Evolutionary conservation across 192 early-diverging fungal species (phyloP).

Genomic region (Jimgerdemannia lactiflua): DNA sequence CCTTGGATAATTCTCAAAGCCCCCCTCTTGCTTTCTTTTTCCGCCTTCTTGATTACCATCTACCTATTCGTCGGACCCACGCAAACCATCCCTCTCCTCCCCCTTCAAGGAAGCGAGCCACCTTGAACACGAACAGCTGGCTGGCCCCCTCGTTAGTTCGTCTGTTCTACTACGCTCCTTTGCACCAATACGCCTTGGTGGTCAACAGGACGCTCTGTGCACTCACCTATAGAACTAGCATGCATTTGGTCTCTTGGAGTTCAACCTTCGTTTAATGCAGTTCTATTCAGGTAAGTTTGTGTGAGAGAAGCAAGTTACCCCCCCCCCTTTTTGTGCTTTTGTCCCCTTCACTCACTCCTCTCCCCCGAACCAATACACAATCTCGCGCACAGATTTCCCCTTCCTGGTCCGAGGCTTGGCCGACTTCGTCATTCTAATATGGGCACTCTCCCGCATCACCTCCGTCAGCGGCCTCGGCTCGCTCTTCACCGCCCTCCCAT

Average conservation of each 20-base stretch:
- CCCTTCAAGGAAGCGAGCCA: too few species aligned
- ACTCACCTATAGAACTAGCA: not conserved
- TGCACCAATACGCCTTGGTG: too few species aligned
- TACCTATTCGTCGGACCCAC: too few species aligned
- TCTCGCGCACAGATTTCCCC: not conserved
- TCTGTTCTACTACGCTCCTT: too few species aligned
- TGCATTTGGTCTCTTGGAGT: not conserved
- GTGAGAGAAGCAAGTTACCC: not conserved
- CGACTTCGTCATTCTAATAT: not conserved
- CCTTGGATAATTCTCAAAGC: too few species aligned
- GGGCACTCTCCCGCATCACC: not conserved
- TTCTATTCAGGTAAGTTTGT: not conserved
- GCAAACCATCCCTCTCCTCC: too few species aligned
- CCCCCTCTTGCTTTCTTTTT: too few species aligned
- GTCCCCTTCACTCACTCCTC: not conserved
- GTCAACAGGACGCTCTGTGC: too few species aligned
- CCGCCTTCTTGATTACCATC: too few species aligned
- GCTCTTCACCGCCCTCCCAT: not conserved
- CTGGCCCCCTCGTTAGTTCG: too few species aligned
- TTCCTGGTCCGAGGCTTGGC: not conserved
- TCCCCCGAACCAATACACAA: not conserved
- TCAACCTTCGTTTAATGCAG: not conserved
- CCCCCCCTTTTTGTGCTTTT: not conserved
- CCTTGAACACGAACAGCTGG: too few species aligned
- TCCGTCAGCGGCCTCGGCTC: not conserved